phyloP scores from a whole-genome alignment of 768 basidiomycete genomes.

The Phylloporus sp. region DNA sequence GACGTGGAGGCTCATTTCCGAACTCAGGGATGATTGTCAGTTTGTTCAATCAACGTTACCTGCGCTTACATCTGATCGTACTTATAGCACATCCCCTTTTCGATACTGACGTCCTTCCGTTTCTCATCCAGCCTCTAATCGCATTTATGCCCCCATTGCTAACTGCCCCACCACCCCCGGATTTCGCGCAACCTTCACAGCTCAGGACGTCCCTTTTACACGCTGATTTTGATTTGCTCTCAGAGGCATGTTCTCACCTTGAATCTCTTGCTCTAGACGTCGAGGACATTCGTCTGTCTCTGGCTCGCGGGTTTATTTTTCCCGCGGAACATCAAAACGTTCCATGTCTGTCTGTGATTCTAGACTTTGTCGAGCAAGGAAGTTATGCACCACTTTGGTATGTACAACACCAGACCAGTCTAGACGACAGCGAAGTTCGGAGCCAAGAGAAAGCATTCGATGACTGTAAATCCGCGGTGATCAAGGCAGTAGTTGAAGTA shows the following conservation, averaged over 20 bases:
- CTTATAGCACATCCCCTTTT: slow-evolving; percentile 53
- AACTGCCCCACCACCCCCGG: slow-evolving; percentile 33
- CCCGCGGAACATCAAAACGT: slow-evolving; percentile 53
- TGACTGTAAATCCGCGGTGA: slow-evolving; percentile 79
- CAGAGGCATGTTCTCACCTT: slow-evolving; percentile 70
- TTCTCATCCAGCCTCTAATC: slow-evolving; percentile 54
- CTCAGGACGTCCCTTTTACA: slow-evolving; percentile 47
- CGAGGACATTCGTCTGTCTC: slow-evolving; percentile 67
- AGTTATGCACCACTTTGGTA: slow-evolving; percentile 67
- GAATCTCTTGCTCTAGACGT: slow-evolving; percentile 78
- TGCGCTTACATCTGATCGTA: neutral
- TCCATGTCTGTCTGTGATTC: slow-evolving; percentile 57
- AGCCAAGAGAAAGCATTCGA: slow-evolving; percentile 70
- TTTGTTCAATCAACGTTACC: slow-evolving; percentile 9
- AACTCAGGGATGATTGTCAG: slow-evolving; percentile 69
- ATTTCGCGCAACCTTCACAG: slow-evolving; percentile 39
- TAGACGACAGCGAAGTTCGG: slow-evolving; percentile 45
- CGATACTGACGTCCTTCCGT: slow-evolving; percentile 58
- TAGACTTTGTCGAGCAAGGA: slow-evolving; percentile 73
- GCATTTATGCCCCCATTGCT: slow-evolving; percentile 57
- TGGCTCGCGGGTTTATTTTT: slow-evolving; percentile 63
- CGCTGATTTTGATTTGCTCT: slow-evolving; percentile 68
- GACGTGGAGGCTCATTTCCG: slow-evolving; percentile 74
- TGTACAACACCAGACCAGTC: slow-evolving; percentile 30
- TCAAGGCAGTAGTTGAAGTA: slow-evolving; percentile 83